phyloP scores from a whole-genome alignment of 2,329 filamentous ascomycete genomes.

The Trichoderma sp. region DNA sequence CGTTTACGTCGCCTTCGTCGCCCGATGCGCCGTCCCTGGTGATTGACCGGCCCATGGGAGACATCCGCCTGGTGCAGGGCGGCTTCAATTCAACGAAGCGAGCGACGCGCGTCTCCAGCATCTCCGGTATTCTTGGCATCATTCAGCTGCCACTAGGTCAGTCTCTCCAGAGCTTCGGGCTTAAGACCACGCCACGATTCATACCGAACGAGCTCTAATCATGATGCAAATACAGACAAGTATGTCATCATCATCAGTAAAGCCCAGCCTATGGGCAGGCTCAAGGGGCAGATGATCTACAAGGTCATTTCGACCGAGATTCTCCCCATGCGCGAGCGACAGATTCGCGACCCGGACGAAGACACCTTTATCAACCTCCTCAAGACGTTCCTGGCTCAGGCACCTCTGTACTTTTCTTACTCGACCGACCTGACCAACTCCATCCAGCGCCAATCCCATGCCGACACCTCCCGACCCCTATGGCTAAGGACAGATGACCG shows the following conservation, averaged over 20 bases:
- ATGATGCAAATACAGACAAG: conserved; percentile 75
- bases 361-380: conserved; percentile 86
- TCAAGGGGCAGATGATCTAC: conserved; percentile 97
- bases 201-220: not conserved
- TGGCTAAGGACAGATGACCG: conserved; percentile 95
- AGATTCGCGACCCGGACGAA: conserved; percentile 90
- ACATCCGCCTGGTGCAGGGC: conserved; percentile 82
- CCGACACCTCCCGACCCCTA: conserved; percentile 71
- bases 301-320: conserved; percentile 90
- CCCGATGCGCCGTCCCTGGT: conserved; percentile 85
- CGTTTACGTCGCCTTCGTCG: conserved; percentile 93
- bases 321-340: conserved; percentile 87
- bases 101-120: conserved; percentile 76
- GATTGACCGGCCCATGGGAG: conserved; percentile 89
- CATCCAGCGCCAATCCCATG: conserved; percentile 88
- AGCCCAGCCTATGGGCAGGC: conserved; percentile 82
- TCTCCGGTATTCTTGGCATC: conserved; percentile 91
- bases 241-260: conserved; percentile 98
- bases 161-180: conserved; percentile 31
- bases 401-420: conserved; percentile 98
- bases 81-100: conserved; percentile 76
- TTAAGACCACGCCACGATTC: not conserved
- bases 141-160: conserved; percentile 90
- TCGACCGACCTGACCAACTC: conserved; percentile 95
- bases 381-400: conserved; percentile 77